Base-by-base conservation (phyloP, 163 green algal genomes). In the Picocystis sp. region DNA sequence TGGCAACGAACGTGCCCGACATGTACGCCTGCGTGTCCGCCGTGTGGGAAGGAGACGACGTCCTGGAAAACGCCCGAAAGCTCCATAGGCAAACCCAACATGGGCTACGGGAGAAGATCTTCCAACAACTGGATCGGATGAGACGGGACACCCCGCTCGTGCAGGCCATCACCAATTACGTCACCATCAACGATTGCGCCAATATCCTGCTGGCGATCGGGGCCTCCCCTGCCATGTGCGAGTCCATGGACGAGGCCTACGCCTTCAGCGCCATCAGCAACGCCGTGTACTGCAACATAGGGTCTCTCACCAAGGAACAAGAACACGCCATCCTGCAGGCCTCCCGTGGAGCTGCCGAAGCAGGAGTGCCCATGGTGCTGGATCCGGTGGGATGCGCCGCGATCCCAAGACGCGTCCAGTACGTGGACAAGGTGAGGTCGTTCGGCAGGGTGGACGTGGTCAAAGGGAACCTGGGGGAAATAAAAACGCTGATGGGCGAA, bases 101-200 rank as follows among this genome's bases (percentile, higher is more conserved):
- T 12, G 29, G 29, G 5, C 29, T 38, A 5, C 29, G 8, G 29
- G 29, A 38, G 8, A 38, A 38, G 8, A 38, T 38, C 29, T 38
- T 38, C 29, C 29, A 38, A 38, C 29, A 38, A 8, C 29, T 56
- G 3, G 50, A 34, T 1, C 59, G 46, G 8, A 29, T 77, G 1
- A 41, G 65, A 13, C 43, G 50, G 1, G 24, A 41, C 1, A 62
- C 52, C 8, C 78, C 79, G 1, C 55, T 85, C 2, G 59, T 77
- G 34, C 79, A 82, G 24, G 82, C 75, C 59, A 81, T 84, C 34
- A 80, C 72, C 35, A 83, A 82, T 49, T 75, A 69, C 44, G 70
- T 85, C 3, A 69, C 47, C 22, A 89, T 87, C 75, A 80, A 93
- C 50, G 65, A 91, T 46, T 88, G 84, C 72, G 84, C 84, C 2